Base-by-base conservation (phyloP, 345 rosid species). In the Arabidopsis arenosa region DNA sequence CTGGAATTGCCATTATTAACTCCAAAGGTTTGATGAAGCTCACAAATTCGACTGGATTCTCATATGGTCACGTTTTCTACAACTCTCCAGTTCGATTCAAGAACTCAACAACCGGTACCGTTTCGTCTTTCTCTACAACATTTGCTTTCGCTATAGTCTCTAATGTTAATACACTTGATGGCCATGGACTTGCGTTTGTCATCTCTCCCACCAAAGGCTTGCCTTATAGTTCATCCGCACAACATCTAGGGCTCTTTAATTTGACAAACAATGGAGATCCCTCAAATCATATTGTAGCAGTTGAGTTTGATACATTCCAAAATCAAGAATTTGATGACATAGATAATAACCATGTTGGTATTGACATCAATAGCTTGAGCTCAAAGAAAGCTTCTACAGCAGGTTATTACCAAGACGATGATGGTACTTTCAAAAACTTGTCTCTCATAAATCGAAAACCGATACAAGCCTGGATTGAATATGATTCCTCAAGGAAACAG, bases 401-500 rank as follows among this genome's bases (percentile, higher is more conserved):
- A 43, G 85, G 71, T 9, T 85, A 85, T 68, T 81, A 79, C 60
- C 45, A 70, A 60, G 81, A 71, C 0, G 78, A 84, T 54, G 75
- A 84, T 43, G 75, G 81, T 12, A 75, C 81, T 8, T 74, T 67
- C 77, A 18, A 15, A 52, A 67, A 43, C 41, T 48, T 93, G 12
- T 7, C 12, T 48, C 81, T 93, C 28, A 74, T 75, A 53, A 82
- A 82, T 36, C 79, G 85, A 2, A 7, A 39, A 26, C 79, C 76
- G 21, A 84, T 87, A 23, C 93, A 84, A 82, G 87, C 90, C 32
- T 93, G 98, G 97, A 55, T 93, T 63, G 97, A 89, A 61, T 93
- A 90, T 70, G 90, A 93, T 78, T 86, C 93, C 1, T 26, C 48
- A 7, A 75, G 43, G 11, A 85, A 80, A 72, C 79, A 60, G 3